phyloP scores from a whole-genome alignment of 495 filamentous ascomycete genomes.

The Poronia punctata region DNA sequence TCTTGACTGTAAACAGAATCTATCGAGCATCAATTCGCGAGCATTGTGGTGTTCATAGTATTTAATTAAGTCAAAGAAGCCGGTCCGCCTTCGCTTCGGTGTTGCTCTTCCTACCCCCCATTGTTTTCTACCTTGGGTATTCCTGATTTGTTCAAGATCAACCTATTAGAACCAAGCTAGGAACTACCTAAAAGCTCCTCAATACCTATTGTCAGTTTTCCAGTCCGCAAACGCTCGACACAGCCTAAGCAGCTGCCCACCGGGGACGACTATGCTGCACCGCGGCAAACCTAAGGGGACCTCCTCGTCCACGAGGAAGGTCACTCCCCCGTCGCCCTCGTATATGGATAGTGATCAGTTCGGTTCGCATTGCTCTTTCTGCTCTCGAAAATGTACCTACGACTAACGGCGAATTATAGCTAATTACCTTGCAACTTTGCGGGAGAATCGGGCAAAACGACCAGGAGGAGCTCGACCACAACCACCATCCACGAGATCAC shows the following conservation, averaged over 20 bases:
- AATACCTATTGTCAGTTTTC: too few relatives aligned
- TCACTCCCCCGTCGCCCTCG: constrained; percentile 63
- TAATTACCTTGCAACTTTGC: constrained; percentile 71
- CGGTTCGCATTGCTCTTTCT: constrained; percentile 49
- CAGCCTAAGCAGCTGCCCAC: background rate
- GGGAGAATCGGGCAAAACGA: constrained; percentile 67
- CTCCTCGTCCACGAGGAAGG: constrained; percentile 42
- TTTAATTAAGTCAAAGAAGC: background rate
- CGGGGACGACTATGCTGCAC: constrained; percentile 7
- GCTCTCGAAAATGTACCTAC: constrained; percentile 19
- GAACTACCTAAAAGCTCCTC: too few relatives aligned
- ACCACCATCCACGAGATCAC: constrained; percentile 43
- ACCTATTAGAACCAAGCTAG: too few relatives aligned
- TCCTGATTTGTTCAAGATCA: too few relatives aligned
- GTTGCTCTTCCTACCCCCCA: too few relatives aligned
- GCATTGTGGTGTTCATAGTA: background rate
- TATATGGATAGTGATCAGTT: constrained; percentile 88
- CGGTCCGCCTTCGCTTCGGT: background rate
- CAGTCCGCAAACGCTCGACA: background rate
- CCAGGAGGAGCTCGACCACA: constrained; percentile 76
- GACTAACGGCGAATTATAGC: constrained; percentile 43
- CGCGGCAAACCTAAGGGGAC: constrained; percentile 23
- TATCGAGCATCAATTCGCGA: constrained; percentile 1
- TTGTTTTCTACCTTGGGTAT: background rate
- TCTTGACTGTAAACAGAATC: constrained; percentile 4